These are phyloP conservation scores for Dactylellina drechsleri DNA, from an alignment of 2,329 filamentous ascomycete genomes.

Conservation along the genomic window DNA sequence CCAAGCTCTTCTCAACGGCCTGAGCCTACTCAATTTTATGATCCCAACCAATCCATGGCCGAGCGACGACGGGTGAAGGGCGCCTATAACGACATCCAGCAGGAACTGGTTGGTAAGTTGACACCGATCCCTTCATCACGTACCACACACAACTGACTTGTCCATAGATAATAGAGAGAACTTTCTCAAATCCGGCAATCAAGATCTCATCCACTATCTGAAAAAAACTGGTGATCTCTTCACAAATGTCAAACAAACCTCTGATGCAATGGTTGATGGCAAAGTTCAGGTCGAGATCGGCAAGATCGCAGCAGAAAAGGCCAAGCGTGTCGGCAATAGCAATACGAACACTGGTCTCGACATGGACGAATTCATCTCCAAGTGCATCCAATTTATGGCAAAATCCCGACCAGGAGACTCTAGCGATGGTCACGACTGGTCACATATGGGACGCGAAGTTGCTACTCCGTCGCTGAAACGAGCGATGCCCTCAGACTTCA, in stretches of 20 bases:
- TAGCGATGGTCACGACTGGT: slow-evolving; percentile 78
- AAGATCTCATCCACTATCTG: slow-evolving; percentile 37
- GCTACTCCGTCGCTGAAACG: slow-evolving; percentile 60
- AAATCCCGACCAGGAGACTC: slow-evolving; percentile 80
- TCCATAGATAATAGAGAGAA: slow-evolving; percentile 28
- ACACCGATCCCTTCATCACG: not conserved
- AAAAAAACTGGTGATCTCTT: slow-evolving; percentile 44
- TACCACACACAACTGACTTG: not conserved
- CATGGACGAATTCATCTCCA: slow-evolving; percentile 56
- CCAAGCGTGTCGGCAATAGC: slow-evolving; percentile 40
- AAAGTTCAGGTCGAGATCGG: slow-evolving; percentile 49
- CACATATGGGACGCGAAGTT: slow-evolving; percentile 73
- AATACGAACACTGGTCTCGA: slow-evolving; percentile 55
- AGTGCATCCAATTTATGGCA: slow-evolving; percentile 73
- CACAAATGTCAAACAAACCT: slow-evolving; percentile 49
- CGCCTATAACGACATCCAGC: slow-evolving; percentile 40
- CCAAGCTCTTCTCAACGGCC: slow-evolving; percentile 24
- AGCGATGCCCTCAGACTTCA: slow-evolving; percentile 81
- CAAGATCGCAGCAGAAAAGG: slow-evolving; percentile 46
- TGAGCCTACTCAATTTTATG: slow-evolving; percentile 33
- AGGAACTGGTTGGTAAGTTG: slow-evolving; percentile 35
- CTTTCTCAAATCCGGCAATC: slow-evolving; percentile 38
- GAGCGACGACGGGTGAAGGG: slow-evolving; percentile 48
- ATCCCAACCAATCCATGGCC: slow-evolving; percentile 50
- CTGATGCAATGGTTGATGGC: slow-evolving; percentile 43